Evolutionary conservation across 805 yeast genomes (phyloP), one percentile per base, ranked within the genome.

Genomic region (Kodamaea neixiangensis): DNA sequence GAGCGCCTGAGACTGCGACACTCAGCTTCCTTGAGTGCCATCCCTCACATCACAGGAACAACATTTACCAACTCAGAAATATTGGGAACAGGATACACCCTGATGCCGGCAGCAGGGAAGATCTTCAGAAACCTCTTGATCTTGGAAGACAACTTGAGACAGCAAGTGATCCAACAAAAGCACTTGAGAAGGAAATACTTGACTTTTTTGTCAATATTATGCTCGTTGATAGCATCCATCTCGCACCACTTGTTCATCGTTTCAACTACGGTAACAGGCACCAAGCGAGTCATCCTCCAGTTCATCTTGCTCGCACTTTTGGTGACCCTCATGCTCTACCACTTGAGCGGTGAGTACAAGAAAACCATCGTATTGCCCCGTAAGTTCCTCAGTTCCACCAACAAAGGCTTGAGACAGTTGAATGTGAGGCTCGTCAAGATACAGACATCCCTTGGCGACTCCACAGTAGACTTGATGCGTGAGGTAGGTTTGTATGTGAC

Each of bases 271-370:
- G 55, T 66, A 7, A 55, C 54, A n/a, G 73, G 72, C 2, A 62
- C 76, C 55, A 62, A 62, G 43, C 67, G 73, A 52, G 76, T 72
- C 52, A 61, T 62, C 40, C 71, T 69, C 53, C 82, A 83, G 62
- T 82, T 89, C 45, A 62, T 82, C 11, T 77, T 88, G 3, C 72
- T 86, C 14, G 84, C 86, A 47, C 77, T 82, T 15, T 58, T 80
- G 22, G 82, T 92, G 15, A 87, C 97, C 0, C 69, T 91, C 50
- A 77, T 83, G 20, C 72, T 93, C 40, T 93, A 89, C 68, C 91
- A 87, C 61, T 68, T 93, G 33, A 86, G 96, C 19, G 99, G 99
- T 0, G 94, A 91, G 69, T 94, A 93, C 67, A 81, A 81, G 51
- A 81, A 94, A 54, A 89, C 97, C 0, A 88, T 93, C 49, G 86